These are phyloP conservation scores for Whalleya microplaca DNA, from an alignment of 2,329 filamentous ascomycete genomes.

Conservation along the genomic window DNA sequence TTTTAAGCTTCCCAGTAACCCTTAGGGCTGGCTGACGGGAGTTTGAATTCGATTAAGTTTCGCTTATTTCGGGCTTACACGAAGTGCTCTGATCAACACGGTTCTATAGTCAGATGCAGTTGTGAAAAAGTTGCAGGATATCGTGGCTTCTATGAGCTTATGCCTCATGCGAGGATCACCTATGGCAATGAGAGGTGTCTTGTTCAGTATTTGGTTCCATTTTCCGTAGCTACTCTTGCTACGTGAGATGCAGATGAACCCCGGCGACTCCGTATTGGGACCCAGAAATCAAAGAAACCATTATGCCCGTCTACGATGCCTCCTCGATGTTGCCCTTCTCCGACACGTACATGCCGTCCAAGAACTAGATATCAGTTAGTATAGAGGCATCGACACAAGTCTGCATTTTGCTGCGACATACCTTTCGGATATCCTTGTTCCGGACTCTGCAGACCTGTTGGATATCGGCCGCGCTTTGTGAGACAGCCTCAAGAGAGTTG, in stretches of 20 bases:
- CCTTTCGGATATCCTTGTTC: constrained; percentile 99
- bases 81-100: background rate
- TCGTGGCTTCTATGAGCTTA: background rate
- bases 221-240: constrained; percentile 47
- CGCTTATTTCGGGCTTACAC: background rate
- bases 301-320: constrained; percentile 56
- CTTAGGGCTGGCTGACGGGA: background rate
- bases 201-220: constrained; percentile 37
- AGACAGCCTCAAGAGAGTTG: constrained; percentile 97
- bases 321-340: constrained; percentile 95
- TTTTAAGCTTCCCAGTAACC: background rate
- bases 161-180: constrained; percentile 14
- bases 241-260: constrained; percentile 66
- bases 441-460: constrained; percentile 99
- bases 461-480: constrained; percentile 97
- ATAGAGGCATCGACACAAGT: background rate
- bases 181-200: constrained; percentile 21
- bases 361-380: constrained; percentile 68
- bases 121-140: background rate
- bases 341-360: constrained; percentile 99
- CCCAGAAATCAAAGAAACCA: constrained; percentile 64
- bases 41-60: background rate
- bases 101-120: background rate
- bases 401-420: constrained; percentile 43
- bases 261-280: constrained; percentile 63